Evolutionary conservation across 1,284 basidiomycete genomes (phyloP), one percentile per base, ranked within the genome.

Genomic region (Pterula multifida): DNA sequence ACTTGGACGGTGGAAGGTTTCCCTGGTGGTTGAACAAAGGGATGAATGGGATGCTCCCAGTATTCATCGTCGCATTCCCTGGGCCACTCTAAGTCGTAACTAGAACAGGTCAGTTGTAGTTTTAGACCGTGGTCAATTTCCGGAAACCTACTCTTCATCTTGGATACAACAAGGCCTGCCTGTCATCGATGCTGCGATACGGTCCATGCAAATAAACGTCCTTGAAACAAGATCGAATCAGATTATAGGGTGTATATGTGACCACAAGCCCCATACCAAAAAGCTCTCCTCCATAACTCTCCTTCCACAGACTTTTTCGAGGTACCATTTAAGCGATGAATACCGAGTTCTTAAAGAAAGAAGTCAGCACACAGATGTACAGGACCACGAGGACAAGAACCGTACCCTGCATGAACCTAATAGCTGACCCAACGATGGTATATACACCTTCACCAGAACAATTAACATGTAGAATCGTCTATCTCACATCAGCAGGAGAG

Each of bases 111-210:
- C 13, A 19, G 17, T 6, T 11, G 13, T 22, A 42, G 6, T 9
- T 6, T 4, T 6, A 42, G 9, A 9, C 4, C 19, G 39, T 11
- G 9, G 21, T 6, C 9, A 42, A 17, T n/a, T 6, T 9, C 9
- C 19, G 17, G 6, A 17, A 17, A 17, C 70, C 50, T 52, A 75
- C 73, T 82, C 79, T 56, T 79, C 76, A 54, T 81, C 78, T 47
- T 77, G 73, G 17, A 81, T 68, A 1, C 73, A 72, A 49, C 77
- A 71, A 1, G 79, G 78, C 24, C 79, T 65, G 1, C 80, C 81
- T 19, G 82, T 68, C 2, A 68, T 68, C 0, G 73, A 68, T 54
- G 75, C 75, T 45, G 69, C 68, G 23, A 68, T 56, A 19, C 76
- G 62, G 52, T 75, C 72, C 50, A 71, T 59, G n/a, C 62, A 60